Percentiles rank a stretch among this genome's conserved stretches.
Conservation (phyloP, 257 asterid species). For the Handroanthus guayacan region DNA sequence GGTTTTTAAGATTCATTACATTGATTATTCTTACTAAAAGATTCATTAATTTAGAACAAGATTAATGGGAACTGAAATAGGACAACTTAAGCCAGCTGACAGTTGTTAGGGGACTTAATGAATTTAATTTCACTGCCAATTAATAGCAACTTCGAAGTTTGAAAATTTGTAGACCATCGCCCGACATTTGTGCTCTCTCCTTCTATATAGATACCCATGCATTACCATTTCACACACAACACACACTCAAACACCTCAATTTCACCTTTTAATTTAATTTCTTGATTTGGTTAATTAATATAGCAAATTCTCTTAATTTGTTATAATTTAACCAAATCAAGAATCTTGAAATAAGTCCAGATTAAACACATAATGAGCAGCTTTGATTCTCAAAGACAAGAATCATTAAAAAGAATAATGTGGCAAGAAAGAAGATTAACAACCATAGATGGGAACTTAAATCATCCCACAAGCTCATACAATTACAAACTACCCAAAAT, state of each 20-base stretch:
- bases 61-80: conserved; percentile 7
- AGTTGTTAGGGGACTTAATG: conserved; percentile 35
- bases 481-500: conserved; percentile 8
- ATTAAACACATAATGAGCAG: conserved; percentile 47
- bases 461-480: conserved; percentile 25
- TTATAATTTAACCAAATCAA: neutral
- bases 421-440: conserved; percentile 49
- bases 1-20: neutral
- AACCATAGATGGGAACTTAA: conserved; percentile 15
- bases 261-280: neutral
- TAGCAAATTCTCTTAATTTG: no score
- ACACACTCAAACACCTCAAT: conserved; percentile 13
- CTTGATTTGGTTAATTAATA: no score
- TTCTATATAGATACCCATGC: conserved; percentile 24
- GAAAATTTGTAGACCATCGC: conserved; percentile 48
- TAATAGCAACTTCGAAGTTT: conserved; percentile 50
- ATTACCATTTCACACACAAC: conserved; percentile 6
- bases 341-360: neutral
- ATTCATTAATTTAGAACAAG: neutral
- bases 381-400: conserved; percentile 55
- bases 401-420: conserved; percentile 46
- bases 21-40: neutral
- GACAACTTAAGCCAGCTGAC: conserved; percentile 19
- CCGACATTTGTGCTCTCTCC: conserved; percentile 66
- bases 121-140: conserved; percentile 38